Percentiles rank a stretch among this genome's conserved stretches.
Conservation (phyloP, 257 asterid species). For the Ajuga chamaepitys region DNA sequence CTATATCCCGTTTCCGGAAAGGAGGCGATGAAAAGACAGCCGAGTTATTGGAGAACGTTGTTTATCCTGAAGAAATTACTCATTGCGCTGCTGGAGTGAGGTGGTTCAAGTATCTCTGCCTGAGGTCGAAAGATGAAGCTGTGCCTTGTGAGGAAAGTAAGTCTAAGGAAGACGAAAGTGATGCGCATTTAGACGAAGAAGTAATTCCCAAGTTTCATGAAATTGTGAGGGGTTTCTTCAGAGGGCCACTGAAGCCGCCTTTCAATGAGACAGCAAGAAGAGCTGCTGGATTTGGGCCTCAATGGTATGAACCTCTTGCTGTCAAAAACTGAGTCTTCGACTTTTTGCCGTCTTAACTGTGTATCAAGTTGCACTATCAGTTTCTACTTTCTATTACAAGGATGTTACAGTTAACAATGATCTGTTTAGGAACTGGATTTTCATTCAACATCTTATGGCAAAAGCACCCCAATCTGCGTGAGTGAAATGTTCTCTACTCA, state of each 20-base stretch:
- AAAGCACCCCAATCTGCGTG: too few species aligned
- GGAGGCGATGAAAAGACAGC: slow-evolving; percentile 88
- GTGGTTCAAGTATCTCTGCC: slow-evolving; percentile 76
- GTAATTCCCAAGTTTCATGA: slow-evolving; percentile 66
- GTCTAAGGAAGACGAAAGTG: slow-evolving; percentile 12
- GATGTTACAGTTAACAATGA: too few species aligned
- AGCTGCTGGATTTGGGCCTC: slow-evolving; percentile 89
- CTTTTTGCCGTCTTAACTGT: too few species aligned
- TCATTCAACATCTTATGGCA: too few species aligned
- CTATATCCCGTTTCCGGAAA: slow-evolving; percentile 81
- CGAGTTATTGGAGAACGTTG: slow-evolving; percentile 62
- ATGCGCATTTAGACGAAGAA: slow-evolving; percentile 19
- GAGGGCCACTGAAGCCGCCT: slow-evolving; percentile 93
- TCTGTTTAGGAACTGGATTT: too few species aligned
- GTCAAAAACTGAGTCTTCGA: too few species aligned
- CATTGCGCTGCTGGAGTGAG: slow-evolving; percentile 93
- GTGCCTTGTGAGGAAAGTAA: slow-evolving; percentile 5
- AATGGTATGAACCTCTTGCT: slow-evolving; percentile 93
- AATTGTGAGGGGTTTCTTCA: slow-evolving; percentile 56
- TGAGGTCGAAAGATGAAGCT: slow-evolving; percentile 33
- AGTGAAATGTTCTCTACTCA: too few species aligned
- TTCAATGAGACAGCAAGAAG: slow-evolving; percentile 79
- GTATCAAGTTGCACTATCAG: too few species aligned
- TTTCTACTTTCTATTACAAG: too few species aligned
- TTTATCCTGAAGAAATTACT: slow-evolving; percentile 90